Evolutionary conservation across 768 basidiomycete species (phyloP), one percentile per base, ranked within the genome.

Genomic region (Dentipellis fragilis): DNA sequence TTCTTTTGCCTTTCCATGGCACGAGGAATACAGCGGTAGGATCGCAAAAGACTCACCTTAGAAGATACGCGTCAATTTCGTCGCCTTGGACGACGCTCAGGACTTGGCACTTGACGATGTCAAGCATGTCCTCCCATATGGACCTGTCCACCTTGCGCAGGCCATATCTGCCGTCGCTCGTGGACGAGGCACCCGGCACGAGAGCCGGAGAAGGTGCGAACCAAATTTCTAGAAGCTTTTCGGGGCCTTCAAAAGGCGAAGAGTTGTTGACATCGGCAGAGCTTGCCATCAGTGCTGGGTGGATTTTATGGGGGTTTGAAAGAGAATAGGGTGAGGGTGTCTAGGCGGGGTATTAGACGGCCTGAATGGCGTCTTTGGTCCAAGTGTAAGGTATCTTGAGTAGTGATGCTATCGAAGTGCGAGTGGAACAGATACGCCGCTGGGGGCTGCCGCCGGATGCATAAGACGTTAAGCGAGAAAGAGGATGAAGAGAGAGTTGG

Each of bases 151-250:
- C 84, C 62, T 75, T 79, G 56, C 94, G 76, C 47, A 99, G 78
- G 38, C 96, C 96, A 19, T 71, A 70, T 68, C 77, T 82, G 66
- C 71, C 75, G 59, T 72, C 70, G 47, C 50, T 60, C 49, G 68
- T 61, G 45, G 61, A 59, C 14, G 66, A 68, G 42, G 74, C 71
- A 59, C 72, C 73, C 36, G 83, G 80, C 9, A 89, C 74, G 23
- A 77, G 70, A 9, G 79, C 75, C 5, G 84, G 72, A 8, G 85
- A 85, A 11, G 92, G 90, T 1, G 89, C 84, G 72, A 98, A 97
- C 96, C 96, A 98, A 51, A 98, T 82, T 73, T 99, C 96, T 48
- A 98, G 80, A 42, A 97, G 80, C 68, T 95, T 95, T 73, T 95
- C 93, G 58, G 93, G 88, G 19, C 93, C 93, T 69, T 94, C 93